These are phyloP conservation scores for Eimeria sp. DNA, from an alignment of 169 alveolate species.

Conservation along the genomic window DNA sequence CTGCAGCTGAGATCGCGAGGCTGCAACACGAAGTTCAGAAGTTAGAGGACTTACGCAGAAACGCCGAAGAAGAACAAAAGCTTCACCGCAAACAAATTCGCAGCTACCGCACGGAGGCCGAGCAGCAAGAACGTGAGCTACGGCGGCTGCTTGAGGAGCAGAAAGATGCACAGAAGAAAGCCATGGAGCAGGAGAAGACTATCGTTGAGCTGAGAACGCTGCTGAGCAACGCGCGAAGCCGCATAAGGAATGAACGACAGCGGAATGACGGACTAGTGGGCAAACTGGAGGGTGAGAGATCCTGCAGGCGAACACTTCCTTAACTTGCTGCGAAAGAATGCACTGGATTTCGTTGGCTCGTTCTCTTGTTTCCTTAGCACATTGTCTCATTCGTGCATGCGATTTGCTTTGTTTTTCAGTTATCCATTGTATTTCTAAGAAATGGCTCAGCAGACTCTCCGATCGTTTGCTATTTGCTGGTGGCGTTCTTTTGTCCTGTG, in stretches of 20 bases:
- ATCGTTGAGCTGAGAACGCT: conserved; percentile 61
- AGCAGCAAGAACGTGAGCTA: conserved; percentile 17
- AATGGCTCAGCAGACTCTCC: background rate
- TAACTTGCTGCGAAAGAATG: background rate
- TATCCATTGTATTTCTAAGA: background rate
- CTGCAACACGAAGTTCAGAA: conserved; percentile 58
- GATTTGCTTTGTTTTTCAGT: background rate
- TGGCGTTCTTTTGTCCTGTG: background rate
- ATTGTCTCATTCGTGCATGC: background rate
- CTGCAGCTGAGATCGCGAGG: conserved; percentile 27
- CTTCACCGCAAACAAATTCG: conserved; percentile 42
- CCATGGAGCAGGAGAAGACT: conserved; percentile 40
- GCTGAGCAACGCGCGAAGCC: conserved; percentile 36
- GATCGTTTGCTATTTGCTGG: background rate
- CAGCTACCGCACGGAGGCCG: conserved; percentile 42
- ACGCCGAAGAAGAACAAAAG: conserved; percentile 37
- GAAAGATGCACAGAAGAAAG: background rate
- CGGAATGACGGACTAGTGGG: conserved; percentile 55
- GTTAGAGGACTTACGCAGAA: background rate
- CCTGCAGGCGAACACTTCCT: background rate
- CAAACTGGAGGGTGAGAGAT: conserved; percentile 52
- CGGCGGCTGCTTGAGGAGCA: conserved; percentile 20
- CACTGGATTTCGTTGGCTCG: background rate
- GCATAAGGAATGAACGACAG: conserved; percentile 64
- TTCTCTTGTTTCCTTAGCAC: background rate